A percentile compares a stretch with the other conserved stretches of the same genome.
phyloP scores from a whole-genome alignment of 2,329 filamentous ascomycete species.

The Anisogramma anomala region DNA sequence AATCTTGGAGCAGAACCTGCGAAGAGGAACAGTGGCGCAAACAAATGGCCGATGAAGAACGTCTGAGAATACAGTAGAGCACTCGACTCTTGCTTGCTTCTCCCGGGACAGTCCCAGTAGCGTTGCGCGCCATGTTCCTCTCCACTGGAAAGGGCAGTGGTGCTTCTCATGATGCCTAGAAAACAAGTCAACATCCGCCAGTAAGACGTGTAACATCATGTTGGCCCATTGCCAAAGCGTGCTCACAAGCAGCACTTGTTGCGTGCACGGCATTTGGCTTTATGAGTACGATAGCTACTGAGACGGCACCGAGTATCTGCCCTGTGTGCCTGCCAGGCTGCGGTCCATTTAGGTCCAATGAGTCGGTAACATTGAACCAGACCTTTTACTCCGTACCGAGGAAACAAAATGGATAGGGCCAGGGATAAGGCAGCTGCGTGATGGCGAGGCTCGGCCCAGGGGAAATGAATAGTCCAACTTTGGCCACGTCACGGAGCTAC shows the following conservation, averaged over 20 bases:
- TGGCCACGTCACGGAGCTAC: no score
- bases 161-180: conserved; percentile 22
- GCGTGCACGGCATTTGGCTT: not conserved
- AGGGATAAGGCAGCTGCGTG: not conserved
- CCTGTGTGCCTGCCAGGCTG: no score
- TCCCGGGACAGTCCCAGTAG: conserved; percentile 46
- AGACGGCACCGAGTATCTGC: no score
- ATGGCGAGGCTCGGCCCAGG: not conserved
- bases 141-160: conserved; percentile 50
- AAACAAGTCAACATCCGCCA: conserved; percentile 7
- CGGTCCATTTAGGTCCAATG: no score
- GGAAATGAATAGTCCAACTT: not conserved
- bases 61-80: conserved; percentile 76
- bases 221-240: not conserved
- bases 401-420: not conserved
- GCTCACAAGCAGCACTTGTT: not conserved
- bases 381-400: no score
- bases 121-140: conserved; percentile 74
- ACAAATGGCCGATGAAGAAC: conserved; percentile 81
- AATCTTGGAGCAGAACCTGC: conserved; percentile 58
- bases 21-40: conserved; percentile 64
- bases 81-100: conserved; percentile 51
- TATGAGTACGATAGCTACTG: no score
- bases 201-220: not conserved
- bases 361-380: not conserved